Evolutionary conservation across 2,329 filamentous ascomycete genomes (phyloP), one percentile per base, ranked within the genome.

Genomic region (Corniculantispora saksenae): DNA sequence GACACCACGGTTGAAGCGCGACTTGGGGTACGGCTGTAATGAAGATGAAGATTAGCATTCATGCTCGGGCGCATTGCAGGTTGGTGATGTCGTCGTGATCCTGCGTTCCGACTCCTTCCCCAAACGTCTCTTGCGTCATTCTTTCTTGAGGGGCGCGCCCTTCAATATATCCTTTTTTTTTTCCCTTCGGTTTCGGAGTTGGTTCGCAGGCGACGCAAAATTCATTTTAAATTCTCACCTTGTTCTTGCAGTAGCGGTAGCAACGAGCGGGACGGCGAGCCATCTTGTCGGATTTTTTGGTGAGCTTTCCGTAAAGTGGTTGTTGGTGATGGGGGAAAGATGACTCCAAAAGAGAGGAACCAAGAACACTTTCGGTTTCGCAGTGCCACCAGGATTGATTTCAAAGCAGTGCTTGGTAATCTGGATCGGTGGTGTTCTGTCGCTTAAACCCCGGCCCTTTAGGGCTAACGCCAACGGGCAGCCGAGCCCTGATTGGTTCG

Each of bases 221-320:
- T 23, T 61, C 63, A 59, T 51, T 40, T 65, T 57, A 65, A 54
- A 61, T 60, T 83, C 91, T 84, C 81, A 97, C 93, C 93, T 97
- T 97, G 91, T 98, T 99, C 93, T 99, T 99, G 94, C 95, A 99
- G 92, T 99, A 99, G 81, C 95, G 91, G 90, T 97, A 99, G 88
- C 95, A 99, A 88, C 95, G 92, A 80, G 95, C 95, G 81, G 95
- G 95, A 91, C 95, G 93, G 85, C 95, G 93, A 81, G 95, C 95
- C 95, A 99, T 99, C 87, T 90, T 94, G 90, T 90, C 88, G 84
- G 86, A 85, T 83, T 87, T 84, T 73, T 9, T 63, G 73, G 69
- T 73, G 72, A 76, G 73, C 75, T 75, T 70, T 76, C 77, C 72
- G 74, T 69, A 68, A 65, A 67, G 61, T 70, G 71, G 70, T 71